phyloP scores from a whole-genome alignment of 805 yeast species.

The Diddensiella caesifluorescens region DNA sequence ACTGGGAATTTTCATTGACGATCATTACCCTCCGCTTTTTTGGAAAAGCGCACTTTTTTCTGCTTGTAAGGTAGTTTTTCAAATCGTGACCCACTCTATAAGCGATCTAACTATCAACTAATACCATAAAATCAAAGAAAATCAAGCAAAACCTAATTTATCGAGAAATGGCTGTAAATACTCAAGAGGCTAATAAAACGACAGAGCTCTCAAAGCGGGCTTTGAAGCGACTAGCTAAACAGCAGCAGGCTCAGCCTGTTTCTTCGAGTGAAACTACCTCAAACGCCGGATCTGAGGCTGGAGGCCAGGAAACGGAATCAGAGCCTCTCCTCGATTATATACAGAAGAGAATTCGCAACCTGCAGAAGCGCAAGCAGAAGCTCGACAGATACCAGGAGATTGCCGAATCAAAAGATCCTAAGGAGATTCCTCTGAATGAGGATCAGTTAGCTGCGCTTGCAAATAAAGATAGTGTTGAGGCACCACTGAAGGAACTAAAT shows the following conservation, averaged over 20 bases:
- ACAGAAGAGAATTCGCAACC: constrained; percentile 34
- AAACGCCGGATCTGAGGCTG: constrained; percentile 4
- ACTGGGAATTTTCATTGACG: too few species aligned
- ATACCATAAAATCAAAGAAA: too few species aligned
- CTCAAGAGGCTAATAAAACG: neutral
- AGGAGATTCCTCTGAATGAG: constrained; percentile 26
- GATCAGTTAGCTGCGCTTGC: constrained; percentile 34
- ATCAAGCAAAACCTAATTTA: too few species aligned
- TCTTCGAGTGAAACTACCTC: constrained; percentile 1
- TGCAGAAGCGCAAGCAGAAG: constrained; percentile 32
- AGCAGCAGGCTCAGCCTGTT: neutral
- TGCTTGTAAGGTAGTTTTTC: too few species aligned
- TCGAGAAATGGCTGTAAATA: neutral
- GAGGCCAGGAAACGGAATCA: constrained; percentile 1
- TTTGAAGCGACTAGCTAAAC: constrained; percentile 12
- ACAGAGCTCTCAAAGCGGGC: constrained; percentile 14
- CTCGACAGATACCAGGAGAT: constrained; percentile 34
- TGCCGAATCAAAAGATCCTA: constrained; percentile 24
- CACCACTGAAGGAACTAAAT: constrained; percentile 33
- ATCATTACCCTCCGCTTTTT: too few species aligned
- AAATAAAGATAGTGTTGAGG: constrained; percentile 31
- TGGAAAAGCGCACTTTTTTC: too few species aligned
- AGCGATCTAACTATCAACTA: too few species aligned
- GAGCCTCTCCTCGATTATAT: constrained; percentile 18
- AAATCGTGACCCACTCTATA: too few species aligned